phyloP scores from a whole-genome alignment of 2,329 filamentous ascomycete genomes.

The Alternaria brassicicola region DNA sequence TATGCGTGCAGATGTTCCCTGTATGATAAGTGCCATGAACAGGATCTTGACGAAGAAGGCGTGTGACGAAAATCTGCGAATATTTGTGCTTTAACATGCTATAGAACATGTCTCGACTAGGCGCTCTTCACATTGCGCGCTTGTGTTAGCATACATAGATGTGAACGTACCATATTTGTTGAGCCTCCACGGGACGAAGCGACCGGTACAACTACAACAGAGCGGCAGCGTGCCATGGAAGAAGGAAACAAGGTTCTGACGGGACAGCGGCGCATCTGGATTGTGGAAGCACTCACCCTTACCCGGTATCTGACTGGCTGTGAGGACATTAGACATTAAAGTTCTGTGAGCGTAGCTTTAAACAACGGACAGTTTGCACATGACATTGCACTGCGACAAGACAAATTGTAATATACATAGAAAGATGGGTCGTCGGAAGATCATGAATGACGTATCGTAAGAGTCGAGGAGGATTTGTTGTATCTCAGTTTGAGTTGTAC shows the following conservation, averaged over 20 bases:
- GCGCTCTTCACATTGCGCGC: neutral
- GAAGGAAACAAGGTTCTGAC: neutral
- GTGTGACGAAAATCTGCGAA: neutral
- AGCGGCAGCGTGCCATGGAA: constrained; percentile 1
- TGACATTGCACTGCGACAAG: neutral
- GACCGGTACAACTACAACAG: neutral
- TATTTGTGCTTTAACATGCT: neutral
- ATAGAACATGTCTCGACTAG: neutral
- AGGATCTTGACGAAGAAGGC: neutral
- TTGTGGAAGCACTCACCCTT: neutral
- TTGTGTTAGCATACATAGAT: neutral
- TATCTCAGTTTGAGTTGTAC: neutral
- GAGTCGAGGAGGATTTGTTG: neutral
- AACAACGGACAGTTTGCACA: too few relatives aligned
- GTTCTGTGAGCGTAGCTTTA: too few relatives aligned
- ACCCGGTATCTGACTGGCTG: neutral
- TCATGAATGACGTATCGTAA: neutral
- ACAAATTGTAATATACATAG: neutral
- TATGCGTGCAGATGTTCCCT: neutral
- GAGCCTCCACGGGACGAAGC: neutral
- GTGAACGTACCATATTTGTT: neutral
- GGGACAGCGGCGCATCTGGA: neutral
- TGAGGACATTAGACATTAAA: too few relatives aligned
- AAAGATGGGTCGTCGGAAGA: too few relatives aligned
- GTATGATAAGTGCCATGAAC: neutral